Conservation (phyloP, 306 rosid genomes). For the Rosa chinensis region DNA sequence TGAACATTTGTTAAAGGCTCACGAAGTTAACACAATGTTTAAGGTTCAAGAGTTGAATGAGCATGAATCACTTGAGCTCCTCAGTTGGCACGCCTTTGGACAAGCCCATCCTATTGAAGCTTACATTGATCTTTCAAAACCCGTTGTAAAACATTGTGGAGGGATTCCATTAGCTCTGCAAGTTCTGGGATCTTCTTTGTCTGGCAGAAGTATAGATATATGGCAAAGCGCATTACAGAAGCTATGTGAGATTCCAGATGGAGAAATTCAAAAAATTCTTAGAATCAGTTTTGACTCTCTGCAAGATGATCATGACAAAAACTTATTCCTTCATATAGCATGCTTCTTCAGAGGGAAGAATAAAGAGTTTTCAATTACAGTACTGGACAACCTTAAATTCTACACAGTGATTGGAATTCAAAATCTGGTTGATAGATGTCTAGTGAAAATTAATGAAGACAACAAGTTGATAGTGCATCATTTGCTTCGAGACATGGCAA, state of each 20-base stretch:
- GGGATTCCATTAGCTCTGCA: background rate
- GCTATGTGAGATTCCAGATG: background rate
- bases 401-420: background rate
- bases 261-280: background rate
- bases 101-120: background rate
- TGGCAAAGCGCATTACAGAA: background rate
- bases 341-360: background rate
- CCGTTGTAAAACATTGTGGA: background rate
- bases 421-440: background rate
- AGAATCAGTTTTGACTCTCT: background rate
- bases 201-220: background rate
- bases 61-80: background rate
- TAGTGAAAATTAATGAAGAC: background rate
- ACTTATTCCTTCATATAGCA: background rate
- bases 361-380: background rate
- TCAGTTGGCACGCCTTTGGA: background rate
- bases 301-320: background rate
- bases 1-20: background rate
- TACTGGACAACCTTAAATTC: background rate
- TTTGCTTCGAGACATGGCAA: background rate
- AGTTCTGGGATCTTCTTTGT: background rate
- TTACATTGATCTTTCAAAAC: background rate
- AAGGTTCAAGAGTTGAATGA: background rate
- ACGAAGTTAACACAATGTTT: background rate
- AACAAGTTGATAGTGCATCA: background rate